Conservation (phyloP, 1,139 yeast genomes). For the Yamadazyma mexicana region DNA sequence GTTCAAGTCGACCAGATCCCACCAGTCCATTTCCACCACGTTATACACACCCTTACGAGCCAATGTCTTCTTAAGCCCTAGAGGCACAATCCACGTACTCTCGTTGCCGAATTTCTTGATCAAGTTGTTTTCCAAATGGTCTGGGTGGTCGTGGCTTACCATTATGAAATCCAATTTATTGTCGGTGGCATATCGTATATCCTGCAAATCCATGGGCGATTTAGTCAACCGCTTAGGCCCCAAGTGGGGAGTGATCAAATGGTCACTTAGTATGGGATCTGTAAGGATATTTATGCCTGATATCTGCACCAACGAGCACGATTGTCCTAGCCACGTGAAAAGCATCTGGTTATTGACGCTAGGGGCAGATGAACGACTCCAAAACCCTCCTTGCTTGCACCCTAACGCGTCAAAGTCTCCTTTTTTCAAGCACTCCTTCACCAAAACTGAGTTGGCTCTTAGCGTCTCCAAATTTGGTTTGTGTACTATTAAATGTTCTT, state of each 20-base stretch:
- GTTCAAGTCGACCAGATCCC: conserved; percentile 64
- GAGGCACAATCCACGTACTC: conserved; percentile 82
- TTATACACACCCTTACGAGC: conserved; percentile 56
- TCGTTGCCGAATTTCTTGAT: conserved; percentile 58
- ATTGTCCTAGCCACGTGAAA: conserved; percentile 92
- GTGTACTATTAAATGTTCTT: conserved; percentile 55
- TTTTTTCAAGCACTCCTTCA: conserved; percentile 27
- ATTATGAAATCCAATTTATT: conserved; percentile 63
- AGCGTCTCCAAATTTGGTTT: conserved; percentile 57
- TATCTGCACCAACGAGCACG: conserved; percentile 74
- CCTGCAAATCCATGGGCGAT: conserved; percentile 63
- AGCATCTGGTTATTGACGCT: conserved; percentile 49
- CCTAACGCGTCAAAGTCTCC: conserved; percentile 21
- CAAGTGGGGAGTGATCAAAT: conserved; percentile 56
- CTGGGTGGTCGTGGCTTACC: conserved; percentile 95
- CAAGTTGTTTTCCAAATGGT: conserved; percentile 74
- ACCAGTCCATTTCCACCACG: conserved; percentile 83
- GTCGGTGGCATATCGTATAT: conserved; percentile 54
- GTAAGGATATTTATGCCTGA: conserved; percentile 75
- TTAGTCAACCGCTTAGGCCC: conserved; percentile 84
- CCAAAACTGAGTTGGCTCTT: conserved; percentile 28
- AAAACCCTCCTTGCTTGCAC: conserved; percentile 10
- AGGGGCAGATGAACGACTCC: conserved; percentile 16
- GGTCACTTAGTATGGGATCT: conserved; percentile 80
- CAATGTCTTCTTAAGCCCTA: conserved; percentile 67